A percentile compares a stretch with the other conserved stretches of the same genome.
Conservation (phyloP, 805 yeast species). For the Kodamaea fukazawae region DNA sequence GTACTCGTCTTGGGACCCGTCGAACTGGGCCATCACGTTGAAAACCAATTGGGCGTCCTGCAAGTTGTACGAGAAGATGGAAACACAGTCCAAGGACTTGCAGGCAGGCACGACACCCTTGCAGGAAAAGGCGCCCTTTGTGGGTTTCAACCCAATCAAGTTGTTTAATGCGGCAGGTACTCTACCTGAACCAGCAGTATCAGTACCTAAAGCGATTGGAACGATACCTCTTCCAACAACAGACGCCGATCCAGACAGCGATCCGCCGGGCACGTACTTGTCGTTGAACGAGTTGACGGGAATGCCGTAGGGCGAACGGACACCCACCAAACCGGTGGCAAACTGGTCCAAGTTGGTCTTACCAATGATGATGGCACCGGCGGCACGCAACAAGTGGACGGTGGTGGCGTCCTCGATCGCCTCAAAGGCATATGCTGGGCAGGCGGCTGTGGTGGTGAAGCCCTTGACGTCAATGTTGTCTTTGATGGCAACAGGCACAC, state of each 20-base stretch:
- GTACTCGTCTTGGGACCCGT: slow-evolving; percentile 67
- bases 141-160: slow-evolving; percentile 87
- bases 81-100: slow-evolving; percentile 88
- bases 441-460: slow-evolving; percentile 89
- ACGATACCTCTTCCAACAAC: slow-evolving; percentile 88
- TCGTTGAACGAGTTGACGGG: slow-evolving; percentile 76
- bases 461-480: slow-evolving; percentile 90
- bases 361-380: slow-evolving; percentile 92
- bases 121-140: slow-evolving; percentile 83
- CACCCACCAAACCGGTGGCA: slow-evolving; percentile 96
- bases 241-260: slow-evolving; percentile 93
- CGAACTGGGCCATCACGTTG: slow-evolving; percentile 68
- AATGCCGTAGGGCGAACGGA: slow-evolving; percentile 91
- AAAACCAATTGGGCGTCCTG: slow-evolving; percentile 81
- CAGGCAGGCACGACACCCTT: slow-evolving; percentile 97
- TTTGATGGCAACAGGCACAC: slow-evolving; percentile 93
- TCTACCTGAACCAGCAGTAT: slow-evolving; percentile 97
- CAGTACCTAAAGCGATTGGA: slow-evolving; percentile 89
- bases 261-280: slow-evolving; percentile 89
- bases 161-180: slow-evolving; percentile 96
- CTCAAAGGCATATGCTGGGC: slow-evolving; percentile 74
- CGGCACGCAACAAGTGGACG: slow-evolving; percentile 68
- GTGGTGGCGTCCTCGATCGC: slow-evolving; percentile 75
- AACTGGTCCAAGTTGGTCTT: slow-evolving; percentile 96
- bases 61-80: slow-evolving; percentile 74